A percentile compares a stretch with the other conserved stretches of the same genome.
These are phyloP conservation scores for Quambalaria eucalypti DNA, from an alignment of 1,284 basidiomycete species.

Conservation along the genomic window DNA sequence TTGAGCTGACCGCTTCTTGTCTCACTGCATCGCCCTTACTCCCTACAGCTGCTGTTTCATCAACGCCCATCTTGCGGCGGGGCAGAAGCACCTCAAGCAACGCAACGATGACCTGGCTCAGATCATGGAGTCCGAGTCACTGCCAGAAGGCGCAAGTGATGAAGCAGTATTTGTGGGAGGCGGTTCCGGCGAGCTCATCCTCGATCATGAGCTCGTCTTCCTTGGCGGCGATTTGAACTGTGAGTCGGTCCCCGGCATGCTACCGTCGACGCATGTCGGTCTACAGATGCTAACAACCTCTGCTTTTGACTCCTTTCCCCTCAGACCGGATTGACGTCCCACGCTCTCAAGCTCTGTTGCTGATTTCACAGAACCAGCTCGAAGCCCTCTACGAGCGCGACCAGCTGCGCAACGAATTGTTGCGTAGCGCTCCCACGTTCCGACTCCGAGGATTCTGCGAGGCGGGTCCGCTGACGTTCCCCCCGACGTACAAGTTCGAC, in stretches of 20 bases:
- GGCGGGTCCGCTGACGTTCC: conserved; percentile 63
- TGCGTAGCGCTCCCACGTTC: conserved; percentile 66
- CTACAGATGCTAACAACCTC: not conserved
- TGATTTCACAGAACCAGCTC: conserved; percentile 61
- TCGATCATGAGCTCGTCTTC: conserved; percentile 89
- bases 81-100: conserved; percentile 69
- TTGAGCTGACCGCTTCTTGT: not conserved
- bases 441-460: conserved; percentile 74
- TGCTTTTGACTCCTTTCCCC: conserved; percentile 49
- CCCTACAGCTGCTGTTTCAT: conserved; percentile 68
- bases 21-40: not conserved
- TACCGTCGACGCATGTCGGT: not conserved
- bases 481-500: conserved; percentile 95
- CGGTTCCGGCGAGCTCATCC: conserved; percentile 83
- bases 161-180: conserved; percentile 68
- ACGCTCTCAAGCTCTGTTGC: conserved; percentile 66
- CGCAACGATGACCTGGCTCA: conserved; percentile 72
- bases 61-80: conserved; percentile 92
- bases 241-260: conserved; percentile 3
- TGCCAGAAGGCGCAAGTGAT: conserved; percentile 14
- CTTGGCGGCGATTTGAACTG: conserved; percentile 58
- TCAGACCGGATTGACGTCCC: conserved; percentile 82
- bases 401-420: conserved; percentile 81
- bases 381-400: conserved; percentile 65
- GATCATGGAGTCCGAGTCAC: conserved; percentile 28